These are phyloP conservation scores for Lichtheimia hyalospora DNA, from an alignment of 371 early-diverging fungal genomes.

Conservation along the genomic window DNA sequence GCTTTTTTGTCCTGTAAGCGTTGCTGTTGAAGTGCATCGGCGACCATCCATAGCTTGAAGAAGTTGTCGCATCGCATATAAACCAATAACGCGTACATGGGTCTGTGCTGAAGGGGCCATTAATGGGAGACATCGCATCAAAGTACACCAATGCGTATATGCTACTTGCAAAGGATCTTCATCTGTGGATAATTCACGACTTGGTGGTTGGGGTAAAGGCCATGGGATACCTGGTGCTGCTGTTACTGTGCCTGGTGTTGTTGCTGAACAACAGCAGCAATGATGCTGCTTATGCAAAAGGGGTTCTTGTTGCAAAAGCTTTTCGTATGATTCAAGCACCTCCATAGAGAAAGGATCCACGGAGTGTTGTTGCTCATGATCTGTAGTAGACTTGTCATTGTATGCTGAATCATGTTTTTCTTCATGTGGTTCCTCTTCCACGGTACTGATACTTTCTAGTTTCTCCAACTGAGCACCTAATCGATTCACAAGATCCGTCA, in stretches of 20 bases:
- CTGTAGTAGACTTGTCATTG: not conserved
- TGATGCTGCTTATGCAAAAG: not conserved
- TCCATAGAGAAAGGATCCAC: constrained; percentile 34
- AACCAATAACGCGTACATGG: constrained; percentile 32
- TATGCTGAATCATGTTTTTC: not conserved
- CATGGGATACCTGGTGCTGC: constrained; percentile 15
- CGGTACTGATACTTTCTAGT: constrained; percentile 8
- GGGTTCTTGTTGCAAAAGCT: constrained; percentile 21
- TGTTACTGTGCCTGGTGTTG: constrained; percentile 8
- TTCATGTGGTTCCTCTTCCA: too few relatives aligned
- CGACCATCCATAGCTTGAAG: constrained; percentile 7
- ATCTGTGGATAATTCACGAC: not conserved
- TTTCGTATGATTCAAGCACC: constrained; percentile 30
- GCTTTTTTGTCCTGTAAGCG: not conserved
- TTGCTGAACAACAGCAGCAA: constrained; percentile 10
- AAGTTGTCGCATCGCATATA: constrained; percentile 40
- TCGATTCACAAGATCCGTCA: constrained; percentile 18
- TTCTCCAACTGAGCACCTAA: constrained; percentile 28
- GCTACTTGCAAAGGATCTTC: constrained; percentile 13
- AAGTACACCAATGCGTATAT: constrained; percentile 41
- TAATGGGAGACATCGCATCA: constrained; percentile 35
- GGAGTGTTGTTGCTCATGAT: constrained; percentile 4
- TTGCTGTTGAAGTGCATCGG: constrained; percentile 1
- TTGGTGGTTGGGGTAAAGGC: constrained; percentile 10
- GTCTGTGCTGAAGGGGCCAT: constrained; percentile 27